Conservation (phyloP, 2,329 filamentous ascomycete genomes). For the Arthrobotrys sinensis region DNA sequence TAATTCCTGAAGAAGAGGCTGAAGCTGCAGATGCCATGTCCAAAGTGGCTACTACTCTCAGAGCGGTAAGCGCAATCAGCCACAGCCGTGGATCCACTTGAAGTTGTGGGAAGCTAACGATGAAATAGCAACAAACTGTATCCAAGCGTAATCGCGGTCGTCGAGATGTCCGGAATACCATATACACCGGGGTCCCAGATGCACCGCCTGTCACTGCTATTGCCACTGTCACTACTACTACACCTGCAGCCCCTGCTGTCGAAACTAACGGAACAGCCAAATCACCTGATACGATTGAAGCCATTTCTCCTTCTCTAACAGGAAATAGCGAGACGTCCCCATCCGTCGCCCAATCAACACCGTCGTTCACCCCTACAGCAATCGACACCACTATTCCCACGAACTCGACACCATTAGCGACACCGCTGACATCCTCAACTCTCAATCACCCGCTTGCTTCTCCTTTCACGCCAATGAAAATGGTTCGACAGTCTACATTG, state of each 20-base stretch:
- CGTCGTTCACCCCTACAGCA: slow-evolving; percentile 28
- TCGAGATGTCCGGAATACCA: slow-evolving; percentile 86
- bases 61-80: slow-evolving; percentile 69
- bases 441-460: slow-evolving; percentile 46
- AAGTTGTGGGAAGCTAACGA: slow-evolving; percentile 14
- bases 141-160: slow-evolving; percentile 86
- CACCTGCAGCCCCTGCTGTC: slow-evolving; percentile 51
- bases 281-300: slow-evolving; percentile 36
- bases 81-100: neutral
- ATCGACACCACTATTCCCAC: slow-evolving; percentile 24
- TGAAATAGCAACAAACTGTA: slow-evolving; percentile 74
- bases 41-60: slow-evolving; percentile 81
- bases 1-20: slow-evolving; percentile 83
- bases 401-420: slow-evolving; percentile 4
- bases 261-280: slow-evolving; percentile 53
- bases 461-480: slow-evolving; percentile 54
- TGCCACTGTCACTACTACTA: slow-evolving; percentile 3
- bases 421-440: slow-evolving; percentile 20
- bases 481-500: slow-evolving; percentile 59
- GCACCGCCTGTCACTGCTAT: slow-evolving; percentile 66
- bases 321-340: slow-evolving; percentile 36
- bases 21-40: slow-evolving; percentile 81
- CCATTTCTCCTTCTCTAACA: slow-evolving; percentile 40
- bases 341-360: slow-evolving; percentile 30
- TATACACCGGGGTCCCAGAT: slow-evolving; percentile 79